phyloP scores from a whole-genome alignment of 768 basidiomycete species.

The Rhizopogon vesiculosus region DNA sequence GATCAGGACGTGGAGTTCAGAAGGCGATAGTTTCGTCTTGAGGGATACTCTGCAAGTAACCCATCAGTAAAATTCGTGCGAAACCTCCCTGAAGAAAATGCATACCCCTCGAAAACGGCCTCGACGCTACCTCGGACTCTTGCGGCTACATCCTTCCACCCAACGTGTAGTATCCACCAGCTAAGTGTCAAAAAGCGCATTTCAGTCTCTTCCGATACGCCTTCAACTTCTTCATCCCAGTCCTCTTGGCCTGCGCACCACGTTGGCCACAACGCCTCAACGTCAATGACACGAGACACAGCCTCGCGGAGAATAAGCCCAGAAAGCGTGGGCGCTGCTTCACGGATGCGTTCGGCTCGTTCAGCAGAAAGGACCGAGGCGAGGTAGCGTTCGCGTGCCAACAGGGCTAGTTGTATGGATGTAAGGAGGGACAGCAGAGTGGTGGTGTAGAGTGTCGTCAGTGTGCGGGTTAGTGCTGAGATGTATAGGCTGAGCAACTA shows the following conservation, averaged over 20 bases:
- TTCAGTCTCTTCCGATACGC: slow-evolving; percentile 65
- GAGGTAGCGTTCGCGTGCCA: slow-evolving; percentile 80
- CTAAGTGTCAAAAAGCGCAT: slow-evolving; percentile 78
- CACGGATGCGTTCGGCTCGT: slow-evolving; percentile 50
- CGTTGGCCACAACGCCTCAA: slow-evolving; percentile 18
- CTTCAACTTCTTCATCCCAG: slow-evolving; percentile 24
- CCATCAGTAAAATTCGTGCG: not conserved
- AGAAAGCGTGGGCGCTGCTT: slow-evolving; percentile 25
- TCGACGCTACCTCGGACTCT: slow-evolving; percentile 72
- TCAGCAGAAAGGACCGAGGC: slow-evolving; percentile 59
- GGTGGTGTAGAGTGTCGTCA: slow-evolving; percentile 83
- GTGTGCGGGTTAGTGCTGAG: slow-evolving; percentile 79
- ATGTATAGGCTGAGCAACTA: slow-evolving; percentile 2
- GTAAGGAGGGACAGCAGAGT: slow-evolving; percentile 86
- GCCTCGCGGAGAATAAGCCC: slow-evolving; percentile 22
- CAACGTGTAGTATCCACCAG: slow-evolving; percentile 92
- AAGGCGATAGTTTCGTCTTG: slow-evolving; percentile 65
- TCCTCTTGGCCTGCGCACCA: slow-evolving; percentile 21
- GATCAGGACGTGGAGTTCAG: slow-evolving; percentile 66
- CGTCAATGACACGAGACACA: slow-evolving; percentile 19
- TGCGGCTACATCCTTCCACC: slow-evolving; percentile 82
- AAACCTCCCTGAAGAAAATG: slow-evolving; percentile 6
- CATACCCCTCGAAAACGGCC: slow-evolving; percentile 81
- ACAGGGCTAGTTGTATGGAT: slow-evolving; percentile 77
- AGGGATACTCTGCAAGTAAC: slow-evolving; percentile 62